Evolutionary conservation across 2,329 filamentous ascomycete genomes (phyloP).

Genomic region (Ilyonectria sp.): DNA sequence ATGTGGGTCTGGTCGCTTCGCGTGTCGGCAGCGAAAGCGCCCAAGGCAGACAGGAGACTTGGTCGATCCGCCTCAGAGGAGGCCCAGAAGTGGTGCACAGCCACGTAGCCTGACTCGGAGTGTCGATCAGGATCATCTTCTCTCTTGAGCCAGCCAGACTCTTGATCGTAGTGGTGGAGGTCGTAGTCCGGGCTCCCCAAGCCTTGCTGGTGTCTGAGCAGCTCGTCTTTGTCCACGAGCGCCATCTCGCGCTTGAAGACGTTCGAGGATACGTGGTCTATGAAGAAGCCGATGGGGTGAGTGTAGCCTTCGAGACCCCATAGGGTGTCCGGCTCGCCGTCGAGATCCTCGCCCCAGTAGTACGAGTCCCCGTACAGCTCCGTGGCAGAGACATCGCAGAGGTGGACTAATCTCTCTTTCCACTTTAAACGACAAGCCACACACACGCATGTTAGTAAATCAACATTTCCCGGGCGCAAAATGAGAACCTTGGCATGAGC

Average conservation of each 20-base stretch:
- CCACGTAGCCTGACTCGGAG: slow-evolving; percentile 27
- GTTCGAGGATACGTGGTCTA: slow-evolving; percentile 37
- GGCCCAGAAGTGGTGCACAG: slow-evolving; percentile 36
- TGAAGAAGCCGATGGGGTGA: slow-evolving; percentile 41
- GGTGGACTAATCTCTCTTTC: slow-evolving; percentile 26
- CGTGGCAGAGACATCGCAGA: slow-evolving; percentile 36
- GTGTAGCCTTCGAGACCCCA: slow-evolving; percentile 41
- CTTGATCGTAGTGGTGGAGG: slow-evolving; percentile 38
- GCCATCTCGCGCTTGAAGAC: slow-evolving; percentile 39
- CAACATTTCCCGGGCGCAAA: too few relatives aligned
- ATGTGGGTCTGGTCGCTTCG: not conserved
- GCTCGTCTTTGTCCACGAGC: slow-evolving; percentile 33
- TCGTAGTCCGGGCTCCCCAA: slow-evolving; percentile 36
- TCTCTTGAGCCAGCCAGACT: slow-evolving; percentile 29
- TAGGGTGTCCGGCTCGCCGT: slow-evolving; percentile 39
- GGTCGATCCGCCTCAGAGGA: slow-evolving; percentile 14
- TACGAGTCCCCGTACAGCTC: slow-evolving; percentile 37
- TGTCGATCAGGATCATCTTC: slow-evolving; percentile 30
- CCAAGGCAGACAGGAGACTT: not conserved
- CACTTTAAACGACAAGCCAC: slow-evolving; percentile 5
- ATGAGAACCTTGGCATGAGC: too few relatives aligned
- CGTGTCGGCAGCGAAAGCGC: not conserved
- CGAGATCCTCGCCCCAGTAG: slow-evolving; percentile 39
- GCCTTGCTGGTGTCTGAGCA: slow-evolving; percentile 28
- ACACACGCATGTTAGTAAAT: too few relatives aligned